A percentile compares a stretch with the other conserved stretches of the same genome.
These are phyloP conservation scores for Podosphaera leucotricha DNA, from an alignment of 2,329 filamentous ascomycete genomes.

Conservation along the genomic window DNA sequence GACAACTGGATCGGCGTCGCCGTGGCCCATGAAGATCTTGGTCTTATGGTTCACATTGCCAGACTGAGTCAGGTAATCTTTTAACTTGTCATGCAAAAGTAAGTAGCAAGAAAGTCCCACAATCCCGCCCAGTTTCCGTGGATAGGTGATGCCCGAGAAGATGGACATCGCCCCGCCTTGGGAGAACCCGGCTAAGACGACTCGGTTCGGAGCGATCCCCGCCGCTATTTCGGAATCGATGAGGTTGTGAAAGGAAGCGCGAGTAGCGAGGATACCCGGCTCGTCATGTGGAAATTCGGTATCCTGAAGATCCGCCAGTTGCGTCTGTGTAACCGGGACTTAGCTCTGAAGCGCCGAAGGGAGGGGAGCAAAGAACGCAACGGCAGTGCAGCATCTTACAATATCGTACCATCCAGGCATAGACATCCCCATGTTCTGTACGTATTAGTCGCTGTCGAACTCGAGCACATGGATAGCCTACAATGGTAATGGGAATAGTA, in stretches of 20 bases:
- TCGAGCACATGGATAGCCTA: conserved; percentile 14
- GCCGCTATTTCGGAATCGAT: conserved; percentile 60
- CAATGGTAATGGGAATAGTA: conserved; percentile 60
- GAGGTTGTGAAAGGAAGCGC: conserved; percentile 53
- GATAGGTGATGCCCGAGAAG: conserved; percentile 50
- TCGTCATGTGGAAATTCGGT: conserved; percentile 36
- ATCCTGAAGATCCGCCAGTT: conserved; percentile 23
- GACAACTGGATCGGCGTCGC: conserved; percentile 54
- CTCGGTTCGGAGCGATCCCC: conserved; percentile 63
- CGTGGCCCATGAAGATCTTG: conserved; percentile 75
- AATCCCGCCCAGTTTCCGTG: conserved; percentile 62
- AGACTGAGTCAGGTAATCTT: conserved; percentile 26
- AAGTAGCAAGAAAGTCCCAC: conserved; percentile 70
- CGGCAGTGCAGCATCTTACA: conserved; percentile 21
- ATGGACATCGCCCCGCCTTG: conserved; percentile 77
- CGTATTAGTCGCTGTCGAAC: too few species aligned
- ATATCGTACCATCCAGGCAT: conserved; percentile 88
- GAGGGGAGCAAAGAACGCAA: conserved; percentile 6
- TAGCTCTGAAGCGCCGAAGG: neutral
- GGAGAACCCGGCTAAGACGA: conserved; percentile 68
- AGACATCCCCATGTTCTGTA: conserved; percentile 45
- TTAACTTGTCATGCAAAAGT: conserved; percentile 41
- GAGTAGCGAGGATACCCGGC: conserved; percentile 46
- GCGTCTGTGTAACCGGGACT: conserved; percentile 14
- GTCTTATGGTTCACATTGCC: conserved; percentile 46